These are phyloP conservation scores for Phlebiopsis gigantea DNA, from an alignment of 768 basidiomycete species.

Conservation along the genomic window DNA sequence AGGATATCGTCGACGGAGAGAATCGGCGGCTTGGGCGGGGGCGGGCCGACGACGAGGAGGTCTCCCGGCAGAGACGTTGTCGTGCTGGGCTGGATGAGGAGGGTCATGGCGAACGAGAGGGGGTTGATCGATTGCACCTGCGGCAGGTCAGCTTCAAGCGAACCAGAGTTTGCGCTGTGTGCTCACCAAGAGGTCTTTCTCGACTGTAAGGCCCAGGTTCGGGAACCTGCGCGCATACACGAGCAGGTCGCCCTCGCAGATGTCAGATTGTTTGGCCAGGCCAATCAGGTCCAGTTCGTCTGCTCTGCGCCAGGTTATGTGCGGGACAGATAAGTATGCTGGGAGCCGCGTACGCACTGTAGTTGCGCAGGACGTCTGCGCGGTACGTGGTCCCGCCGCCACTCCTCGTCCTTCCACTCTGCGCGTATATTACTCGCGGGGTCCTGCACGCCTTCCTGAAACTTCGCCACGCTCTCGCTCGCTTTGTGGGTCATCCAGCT, in stretches of 20 bases:
- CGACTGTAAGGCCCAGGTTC: constrained; percentile 32
- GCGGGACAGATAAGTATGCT: too few species aligned
- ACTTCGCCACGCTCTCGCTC: constrained; percentile 35
- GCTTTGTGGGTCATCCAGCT: constrained; percentile 46
- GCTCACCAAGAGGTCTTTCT: constrained; percentile 50
- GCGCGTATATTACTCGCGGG: constrained; percentile 40
- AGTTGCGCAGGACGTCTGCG: background rate
- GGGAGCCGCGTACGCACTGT: background rate
- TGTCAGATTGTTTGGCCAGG: constrained; percentile 38
- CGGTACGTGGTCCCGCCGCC: constrained; percentile 40
- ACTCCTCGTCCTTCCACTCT: constrained; percentile 61
- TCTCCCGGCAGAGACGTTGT: constrained; percentile 31
- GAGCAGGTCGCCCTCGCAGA: constrained; percentile 50
- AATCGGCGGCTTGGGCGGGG: constrained; percentile 17
- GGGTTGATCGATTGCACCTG: constrained; percentile 45
- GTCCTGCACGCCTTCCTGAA: constrained; percentile 35
- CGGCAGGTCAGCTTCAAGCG: background rate
- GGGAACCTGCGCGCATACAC: constrained; percentile 48
- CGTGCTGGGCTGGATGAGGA: constrained; percentile 36
- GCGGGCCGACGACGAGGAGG: constrained; percentile 27
- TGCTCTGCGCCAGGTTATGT: too few species aligned
- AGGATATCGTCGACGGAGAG: constrained; percentile 19
- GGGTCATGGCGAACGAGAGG: constrained; percentile 34
- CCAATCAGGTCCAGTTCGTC: constrained; percentile 39
- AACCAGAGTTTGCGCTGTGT: background rate